A percentile compares a stretch with the other conserved stretches of the same genome.
Evolutionary conservation across 305 asterid genomes (phyloP).

Genomic region (Plantago coronopus): DNA sequence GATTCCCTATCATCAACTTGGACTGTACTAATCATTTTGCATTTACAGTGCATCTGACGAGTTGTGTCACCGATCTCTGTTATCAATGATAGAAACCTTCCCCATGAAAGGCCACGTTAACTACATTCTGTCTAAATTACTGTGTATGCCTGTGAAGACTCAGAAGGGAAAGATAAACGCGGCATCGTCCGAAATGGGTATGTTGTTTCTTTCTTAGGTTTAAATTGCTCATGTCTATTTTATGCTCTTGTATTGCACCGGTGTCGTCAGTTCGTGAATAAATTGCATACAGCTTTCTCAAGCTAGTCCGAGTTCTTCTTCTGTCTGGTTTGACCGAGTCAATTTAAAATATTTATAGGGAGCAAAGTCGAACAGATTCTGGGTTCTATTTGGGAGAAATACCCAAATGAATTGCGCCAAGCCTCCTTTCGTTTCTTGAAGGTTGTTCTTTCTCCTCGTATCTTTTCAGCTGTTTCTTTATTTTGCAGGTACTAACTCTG

Average conservation of each 20-base stretch:
- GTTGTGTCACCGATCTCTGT: conserved; percentile 36
- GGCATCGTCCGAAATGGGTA: conserved; percentile 54
- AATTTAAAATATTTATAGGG: conserved; percentile 35
- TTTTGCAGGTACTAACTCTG: conserved; percentile 4
- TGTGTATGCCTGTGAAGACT: conserved; percentile 37
- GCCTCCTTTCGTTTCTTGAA: conserved; percentile 55
- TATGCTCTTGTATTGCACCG: conserved; percentile 11
- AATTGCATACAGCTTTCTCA: conserved; percentile 20
- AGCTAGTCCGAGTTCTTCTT: conserved; percentile 9
- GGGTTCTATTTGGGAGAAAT: conserved; percentile 51
- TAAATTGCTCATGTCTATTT: conserved; percentile 14
- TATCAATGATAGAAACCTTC: conserved; percentile 49
- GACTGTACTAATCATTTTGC: conserved; percentile 25
- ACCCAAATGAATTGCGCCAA: conserved; percentile 65
- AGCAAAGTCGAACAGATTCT: conserved; percentile 51
- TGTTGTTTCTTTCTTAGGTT: conserved; percentile 12
- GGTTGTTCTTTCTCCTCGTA: conserved; percentile 36
- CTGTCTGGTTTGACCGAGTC: conserved; percentile 19
- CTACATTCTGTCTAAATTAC: conserved; percentile 49
- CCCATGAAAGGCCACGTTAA: conserved; percentile 54
- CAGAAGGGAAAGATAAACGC: conserved; percentile 39
- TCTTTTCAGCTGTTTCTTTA: conserved; percentile 14
- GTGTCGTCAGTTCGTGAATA: neutral
- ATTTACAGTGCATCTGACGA: conserved; percentile 65
- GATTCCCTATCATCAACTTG: conserved; percentile 11